These are phyloP conservation scores for Medicago lupulina DNA, from an alignment of 306 rosid species.

Conservation along the genomic window DNA sequence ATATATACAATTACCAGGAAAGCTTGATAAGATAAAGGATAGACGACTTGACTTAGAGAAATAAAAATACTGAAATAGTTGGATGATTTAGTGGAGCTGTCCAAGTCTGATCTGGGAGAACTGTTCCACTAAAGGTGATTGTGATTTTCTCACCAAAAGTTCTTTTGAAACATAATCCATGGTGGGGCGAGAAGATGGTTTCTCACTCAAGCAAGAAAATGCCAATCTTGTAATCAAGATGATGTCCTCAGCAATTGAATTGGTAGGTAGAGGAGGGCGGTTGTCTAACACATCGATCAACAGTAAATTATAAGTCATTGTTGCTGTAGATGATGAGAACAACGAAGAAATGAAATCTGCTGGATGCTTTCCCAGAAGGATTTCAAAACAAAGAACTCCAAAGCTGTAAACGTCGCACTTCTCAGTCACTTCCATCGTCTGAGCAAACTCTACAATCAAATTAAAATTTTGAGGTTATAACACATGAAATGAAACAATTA, in stretches of 20 bases:
- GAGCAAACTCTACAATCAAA: conserved; percentile 37
- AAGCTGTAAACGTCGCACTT: conserved; percentile 40
- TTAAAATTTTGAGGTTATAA: background rate
- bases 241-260: background rate
- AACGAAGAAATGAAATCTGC: conserved; percentile 30
- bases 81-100: conserved; percentile 29
- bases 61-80: background rate
- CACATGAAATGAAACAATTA: background rate
- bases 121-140: conserved; percentile 25
- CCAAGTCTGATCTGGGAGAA: conserved; percentile 28
- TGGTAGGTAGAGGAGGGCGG: conserved; percentile 21
- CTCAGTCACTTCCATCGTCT: conserved; percentile 29
- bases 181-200: conserved; percentile 38
- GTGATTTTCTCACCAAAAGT: conserved; percentile 22
- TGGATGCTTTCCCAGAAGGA: conserved; percentile 43
- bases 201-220: conserved; percentile 31
- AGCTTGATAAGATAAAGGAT: background rate
- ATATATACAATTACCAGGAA: background rate
- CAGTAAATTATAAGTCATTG: conserved; percentile 12
- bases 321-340: conserved; percentile 28
- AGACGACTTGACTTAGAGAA: background rate
- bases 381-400: conserved; percentile 40
- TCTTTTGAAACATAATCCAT: conserved; percentile 37
- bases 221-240: conserved; percentile 35
- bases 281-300: conserved; percentile 34